phyloP scores from a whole-genome alignment of 192 early-diverging fungal species.

The Thamnidium elegans region DNA sequence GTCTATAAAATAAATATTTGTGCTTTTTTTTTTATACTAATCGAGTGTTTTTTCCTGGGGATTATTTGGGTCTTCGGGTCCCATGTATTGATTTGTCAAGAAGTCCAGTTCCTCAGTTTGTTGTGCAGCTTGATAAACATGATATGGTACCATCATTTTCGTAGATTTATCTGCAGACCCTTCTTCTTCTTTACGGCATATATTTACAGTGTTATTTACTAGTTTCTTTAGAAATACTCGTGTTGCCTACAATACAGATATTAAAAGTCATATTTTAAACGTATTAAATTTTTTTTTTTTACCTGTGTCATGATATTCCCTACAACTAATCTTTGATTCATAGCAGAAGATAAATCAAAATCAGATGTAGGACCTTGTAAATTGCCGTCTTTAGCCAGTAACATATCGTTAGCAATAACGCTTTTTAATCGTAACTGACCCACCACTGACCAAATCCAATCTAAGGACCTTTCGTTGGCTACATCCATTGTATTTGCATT shows the following conservation, averaged over 20 bases:
- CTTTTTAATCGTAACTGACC: conserved; percentile 30
- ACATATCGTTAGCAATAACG: conserved; percentile 35
- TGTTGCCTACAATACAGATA: conserved; percentile 38
- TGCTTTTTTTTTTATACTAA: no score
- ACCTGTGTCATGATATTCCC: conserved; percentile 45
- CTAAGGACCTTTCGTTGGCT: conserved; percentile 30
- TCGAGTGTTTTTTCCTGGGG: no score
- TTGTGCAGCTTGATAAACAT: conserved; percentile 49
- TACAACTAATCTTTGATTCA: conserved; percentile 44
- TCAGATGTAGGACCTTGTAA: conserved; percentile 8
- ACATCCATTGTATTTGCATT: conserved; percentile 4
- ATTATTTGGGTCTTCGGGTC: conserved; percentile 4
- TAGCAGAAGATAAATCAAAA: conserved; percentile 31
- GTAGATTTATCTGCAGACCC: neutral
- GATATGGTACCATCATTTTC: conserved; percentile 51
- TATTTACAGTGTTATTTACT: conserved; percentile 35
- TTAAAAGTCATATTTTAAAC: neutral
- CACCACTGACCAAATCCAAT: conserved; percentile 45
- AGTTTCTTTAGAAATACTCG: conserved; percentile 45
- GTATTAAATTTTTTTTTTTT: neutral
- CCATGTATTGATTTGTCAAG: conserved; percentile 42
- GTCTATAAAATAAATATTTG: no score
- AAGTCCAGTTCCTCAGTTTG: conserved; percentile 45
- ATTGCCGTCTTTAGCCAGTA: conserved; percentile 14
- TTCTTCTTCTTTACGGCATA: conserved; percentile 40